Conservation (phyloP, 2,329 filamentous ascomycete species). For the Sordariomycetes sp. region DNA sequence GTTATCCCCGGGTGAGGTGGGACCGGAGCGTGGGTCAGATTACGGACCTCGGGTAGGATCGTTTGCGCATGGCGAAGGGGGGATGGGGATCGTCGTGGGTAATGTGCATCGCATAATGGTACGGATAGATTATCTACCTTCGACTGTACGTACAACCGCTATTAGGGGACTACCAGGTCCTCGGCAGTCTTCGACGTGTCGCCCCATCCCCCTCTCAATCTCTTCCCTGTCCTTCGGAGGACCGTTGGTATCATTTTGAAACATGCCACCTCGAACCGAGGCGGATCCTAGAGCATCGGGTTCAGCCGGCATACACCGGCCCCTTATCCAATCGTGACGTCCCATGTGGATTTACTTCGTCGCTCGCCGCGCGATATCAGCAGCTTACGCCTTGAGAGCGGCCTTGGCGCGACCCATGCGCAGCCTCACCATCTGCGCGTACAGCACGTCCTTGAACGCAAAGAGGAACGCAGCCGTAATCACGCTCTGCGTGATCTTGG, state of each 20-base stretch:
- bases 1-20: slow-evolving; percentile 12
- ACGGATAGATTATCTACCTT: background rate
- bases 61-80: background rate
- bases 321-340: background rate
- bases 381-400: slow-evolving; percentile 6
- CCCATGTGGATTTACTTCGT: background rate
- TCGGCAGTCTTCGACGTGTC: background rate
- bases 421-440: slow-evolving; percentile 64
- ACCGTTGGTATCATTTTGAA: slow-evolving; percentile 2
- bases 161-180: background rate
- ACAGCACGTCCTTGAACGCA: slow-evolving; percentile 94
- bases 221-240: background rate
- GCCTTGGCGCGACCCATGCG: slow-evolving; percentile 32
- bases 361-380: background rate
- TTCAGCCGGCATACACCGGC: background rate
- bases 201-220: background rate
- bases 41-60: background rate
- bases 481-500: slow-evolving; percentile 94
- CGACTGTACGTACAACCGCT: too few species aligned
- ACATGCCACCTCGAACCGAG: background rate
- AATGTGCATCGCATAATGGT: background rate
- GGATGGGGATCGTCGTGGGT: background rate
- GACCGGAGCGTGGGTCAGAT: background rate
- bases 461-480: slow-evolving; percentile 93
- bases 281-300: background rate